Conservation (phyloP, 2,329 filamentous ascomycete species). For the Myriosclerotinia curreyana region DNA sequence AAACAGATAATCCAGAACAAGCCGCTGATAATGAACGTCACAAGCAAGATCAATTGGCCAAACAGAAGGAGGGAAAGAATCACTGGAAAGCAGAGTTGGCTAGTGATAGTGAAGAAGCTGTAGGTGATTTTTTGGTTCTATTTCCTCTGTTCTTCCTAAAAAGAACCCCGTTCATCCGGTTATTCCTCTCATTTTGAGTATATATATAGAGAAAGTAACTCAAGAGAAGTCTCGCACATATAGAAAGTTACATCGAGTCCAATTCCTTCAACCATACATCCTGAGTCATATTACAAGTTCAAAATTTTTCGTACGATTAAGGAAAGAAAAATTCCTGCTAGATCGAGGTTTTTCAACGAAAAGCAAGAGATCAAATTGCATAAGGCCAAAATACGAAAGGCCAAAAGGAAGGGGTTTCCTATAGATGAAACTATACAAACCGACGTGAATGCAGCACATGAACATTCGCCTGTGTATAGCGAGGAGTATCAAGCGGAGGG, state of each 20-base stretch:
- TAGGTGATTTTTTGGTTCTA: constrained; percentile 43
- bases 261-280: neutral
- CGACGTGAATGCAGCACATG: neutral
- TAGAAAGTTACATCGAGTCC: neutral
- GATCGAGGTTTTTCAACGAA: too few relatives aligned
- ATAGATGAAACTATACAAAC: neutral
- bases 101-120: constrained; percentile 73
- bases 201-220: neutral
- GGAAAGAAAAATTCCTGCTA: neutral
- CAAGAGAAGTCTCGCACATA: constrained; percentile 8
- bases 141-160: neutral
- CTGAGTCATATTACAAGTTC: too few relatives aligned
- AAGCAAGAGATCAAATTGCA: neutral
- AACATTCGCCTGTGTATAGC: neutral
- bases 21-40: constrained; percentile 51
- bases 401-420: too few relatives aligned
- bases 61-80: constrained; percentile 66
- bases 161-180: neutral
- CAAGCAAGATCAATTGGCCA: constrained; percentile 59
- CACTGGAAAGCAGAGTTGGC: constrained; percentile 78
- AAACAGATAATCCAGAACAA: constrained; percentile 34
- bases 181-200: neutral
- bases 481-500: neutral
- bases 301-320: too few relatives aligned
- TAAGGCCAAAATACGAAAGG: too few relatives aligned